Conservation (phyloP, 768 basidiomycete genomes). For the Suillus discolor region DNA sequence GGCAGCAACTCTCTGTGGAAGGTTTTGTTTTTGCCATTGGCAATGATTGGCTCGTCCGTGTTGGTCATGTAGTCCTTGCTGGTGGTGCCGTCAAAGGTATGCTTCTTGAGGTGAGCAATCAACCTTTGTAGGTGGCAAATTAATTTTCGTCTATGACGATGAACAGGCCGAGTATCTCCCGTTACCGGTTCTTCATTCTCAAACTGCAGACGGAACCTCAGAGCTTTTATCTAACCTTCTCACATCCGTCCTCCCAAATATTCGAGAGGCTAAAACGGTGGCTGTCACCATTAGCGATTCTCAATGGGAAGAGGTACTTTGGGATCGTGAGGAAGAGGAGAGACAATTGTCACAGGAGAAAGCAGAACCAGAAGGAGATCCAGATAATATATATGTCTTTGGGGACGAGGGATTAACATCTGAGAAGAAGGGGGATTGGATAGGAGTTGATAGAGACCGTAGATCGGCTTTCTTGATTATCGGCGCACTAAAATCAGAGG, state of each 20-base stretch:
- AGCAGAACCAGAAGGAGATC: slow-evolving; percentile 22
- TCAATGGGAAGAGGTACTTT: slow-evolving; percentile 82
- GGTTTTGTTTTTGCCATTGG: slow-evolving; percentile 77
- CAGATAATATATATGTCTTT: slow-evolving; percentile 61
- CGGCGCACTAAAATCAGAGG: slow-evolving; percentile 74
- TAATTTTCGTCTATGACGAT: neutral
- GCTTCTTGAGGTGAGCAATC: slow-evolving; percentile 67
- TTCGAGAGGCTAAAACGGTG: slow-evolving; percentile 71
- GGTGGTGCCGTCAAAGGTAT: slow-evolving; percentile 82
- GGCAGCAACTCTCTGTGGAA: slow-evolving; percentile 73
- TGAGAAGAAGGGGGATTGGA: slow-evolving; percentile 67
- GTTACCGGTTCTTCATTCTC: slow-evolving; percentile 66
- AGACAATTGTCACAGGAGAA: slow-evolving; percentile 25
- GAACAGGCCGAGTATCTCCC: slow-evolving; percentile 81
- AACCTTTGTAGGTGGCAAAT: neutral
- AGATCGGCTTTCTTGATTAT: slow-evolving; percentile 80
- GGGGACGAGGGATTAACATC: slow-evolving; percentile 57
- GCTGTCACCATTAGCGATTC: slow-evolving; percentile 78
- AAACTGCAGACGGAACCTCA: slow-evolving; percentile 66
- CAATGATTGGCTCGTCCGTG: slow-evolving; percentile 79
- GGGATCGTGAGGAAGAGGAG: slow-evolving; percentile 70
- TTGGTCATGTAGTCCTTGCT: slow-evolving; percentile 75
- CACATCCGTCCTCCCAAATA: slow-evolving; percentile 72
- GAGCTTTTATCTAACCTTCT: slow-evolving; percentile 76
- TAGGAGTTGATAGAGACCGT: slow-evolving; percentile 76